phyloP scores from a whole-genome alignment of 2,329 filamentous ascomycete genomes.

The Teratosphaeria destructans region DNA sequence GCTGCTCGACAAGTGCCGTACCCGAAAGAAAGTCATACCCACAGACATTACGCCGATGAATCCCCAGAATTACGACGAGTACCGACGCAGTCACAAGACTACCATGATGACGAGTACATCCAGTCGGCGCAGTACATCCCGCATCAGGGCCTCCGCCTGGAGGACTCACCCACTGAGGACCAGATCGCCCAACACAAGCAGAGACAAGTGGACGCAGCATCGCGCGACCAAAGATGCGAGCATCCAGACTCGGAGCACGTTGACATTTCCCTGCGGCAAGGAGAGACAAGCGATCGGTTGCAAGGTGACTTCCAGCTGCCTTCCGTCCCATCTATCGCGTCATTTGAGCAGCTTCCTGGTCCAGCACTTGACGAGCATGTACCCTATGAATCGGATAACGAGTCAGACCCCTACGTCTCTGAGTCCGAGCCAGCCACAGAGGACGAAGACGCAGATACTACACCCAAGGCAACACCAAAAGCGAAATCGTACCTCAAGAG shows the following conservation, averaged over 20 bases:
- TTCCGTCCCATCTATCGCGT: constrained; percentile 15
- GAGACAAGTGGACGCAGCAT: neutral
- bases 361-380: constrained; percentile 7
- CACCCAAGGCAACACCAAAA: constrained; percentile 36
- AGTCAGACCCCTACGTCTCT: constrained; percentile 25
- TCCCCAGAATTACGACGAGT: neutral
- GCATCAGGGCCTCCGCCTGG: constrained; percentile 49
- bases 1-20: constrained; percentile 36
- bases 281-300: constrained; percentile 50
- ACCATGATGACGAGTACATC: constrained; percentile 72
- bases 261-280: constrained; percentile 52
- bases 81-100: constrained; percentile 27
- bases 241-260: constrained; percentile 36
- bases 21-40: constrained; percentile 11
- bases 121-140: constrained; percentile 77
- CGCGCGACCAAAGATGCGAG: neutral
- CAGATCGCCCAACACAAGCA: constrained; percentile 15
- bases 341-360: constrained; percentile 10
- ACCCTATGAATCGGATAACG: constrained; percentile 29
- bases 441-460: constrained; percentile 41
- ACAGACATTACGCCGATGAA: constrained; percentile 3
- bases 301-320: constrained; percentile 46
- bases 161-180: constrained; percentile 26
- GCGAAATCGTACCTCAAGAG: constrained; percentile 27
- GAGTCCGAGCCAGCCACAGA: constrained; percentile 42